A percentile compares a stretch with the other conserved stretches of the same genome.
These are phyloP conservation scores for Lentithecium fluviatile DNA, from an alignment of 495 filamentous ascomycete species.

Conservation along the genomic window DNA sequence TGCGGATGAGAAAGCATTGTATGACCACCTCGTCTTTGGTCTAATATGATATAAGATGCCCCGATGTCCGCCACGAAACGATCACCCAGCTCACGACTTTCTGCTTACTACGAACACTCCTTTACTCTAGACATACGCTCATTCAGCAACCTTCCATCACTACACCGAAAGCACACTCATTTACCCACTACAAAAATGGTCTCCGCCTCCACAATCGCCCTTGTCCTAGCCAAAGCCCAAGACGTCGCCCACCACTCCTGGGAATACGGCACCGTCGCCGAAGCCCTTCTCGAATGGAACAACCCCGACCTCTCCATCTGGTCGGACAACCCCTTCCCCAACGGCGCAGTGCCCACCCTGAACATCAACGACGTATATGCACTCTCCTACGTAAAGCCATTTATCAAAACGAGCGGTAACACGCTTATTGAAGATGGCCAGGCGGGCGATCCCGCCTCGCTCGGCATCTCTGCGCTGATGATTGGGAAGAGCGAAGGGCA, in stretches of 20 bases:
- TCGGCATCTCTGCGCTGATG: conserved; percentile 50
- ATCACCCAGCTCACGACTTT: neutral
- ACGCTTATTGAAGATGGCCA: conserved; percentile 25
- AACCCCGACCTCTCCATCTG: conserved; percentile 48
- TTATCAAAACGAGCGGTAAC: conserved; percentile 11
- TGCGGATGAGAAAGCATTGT: no score
- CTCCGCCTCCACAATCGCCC: conserved; percentile 8
- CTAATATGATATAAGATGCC: no score
- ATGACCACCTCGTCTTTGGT: no score
- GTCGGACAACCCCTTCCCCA: conserved; percentile 46
- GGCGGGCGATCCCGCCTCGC: conserved; percentile 46
- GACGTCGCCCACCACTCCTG: conserved; percentile 41
- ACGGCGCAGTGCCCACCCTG: conserved; percentile 43
- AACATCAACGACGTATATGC: conserved; percentile 36
- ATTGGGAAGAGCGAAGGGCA: conserved; percentile 45
- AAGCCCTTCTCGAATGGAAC: conserved; percentile 52
- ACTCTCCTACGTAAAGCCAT: conserved; percentile 41
- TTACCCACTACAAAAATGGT: conserved; percentile 19
- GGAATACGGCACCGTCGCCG: conserved; percentile 51
- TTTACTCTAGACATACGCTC: no score
- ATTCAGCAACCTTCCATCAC: no score
- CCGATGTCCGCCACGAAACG: no score
- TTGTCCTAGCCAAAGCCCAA: conserved; percentile 23
- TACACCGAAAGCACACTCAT: no score
- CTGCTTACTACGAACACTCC: neutral